Base-by-base conservation (phyloP, 2,329 filamentous ascomycete species). In the Venturiaceae sp. region DNA sequence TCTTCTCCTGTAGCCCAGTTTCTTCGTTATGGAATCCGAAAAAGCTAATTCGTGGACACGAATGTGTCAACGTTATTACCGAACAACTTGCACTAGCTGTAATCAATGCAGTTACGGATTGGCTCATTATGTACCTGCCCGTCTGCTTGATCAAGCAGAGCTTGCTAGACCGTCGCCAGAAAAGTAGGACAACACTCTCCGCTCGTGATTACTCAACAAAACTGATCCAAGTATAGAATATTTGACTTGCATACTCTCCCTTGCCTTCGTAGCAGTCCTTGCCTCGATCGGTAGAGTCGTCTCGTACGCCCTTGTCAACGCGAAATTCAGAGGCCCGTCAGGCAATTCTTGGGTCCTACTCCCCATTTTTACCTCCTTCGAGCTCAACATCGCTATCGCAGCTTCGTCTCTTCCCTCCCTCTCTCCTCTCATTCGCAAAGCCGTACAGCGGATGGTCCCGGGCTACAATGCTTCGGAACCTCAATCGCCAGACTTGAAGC, bases 1-100 rank as follows among this genome's bases (percentile, higher is more conserved):
- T 53, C 32, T 53, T 53, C 23, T 34, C 52, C 32, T 53, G 52
- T n/a, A 53, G 34, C 32, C 52, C 52, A 5, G 16, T 53, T n/a
- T 53, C 52, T 14, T 34, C 30, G 9, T 13, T 37, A 3, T 53
- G 52, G 52, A 28, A 34, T 13, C 30, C 52, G 32, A 23, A 26
- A 13, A 50, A 50, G 44, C 30, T 53, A 19, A 3, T 36, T 11
- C 8, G 1, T 7, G n/a, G 23, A 5, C 28, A 34, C 9, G 52
- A 30, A 28, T 53, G 52, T n/a, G 16, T 53, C 16, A 53, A 53
- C 7, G 13, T 53, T 16, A n/a, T 30, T 6, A 21, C 52, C 3
- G n/a, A 21, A 37, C 32, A 34, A 23, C 19, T 53, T n/a, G 34
- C n/a, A 33, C 52, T 34, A 14, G 52, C 52, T 2, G 32, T 53